These are phyloP conservation scores for Neonectria punicea DNA, from an alignment of 2,329 filamentous ascomycete species.

Conservation along the genomic window DNA sequence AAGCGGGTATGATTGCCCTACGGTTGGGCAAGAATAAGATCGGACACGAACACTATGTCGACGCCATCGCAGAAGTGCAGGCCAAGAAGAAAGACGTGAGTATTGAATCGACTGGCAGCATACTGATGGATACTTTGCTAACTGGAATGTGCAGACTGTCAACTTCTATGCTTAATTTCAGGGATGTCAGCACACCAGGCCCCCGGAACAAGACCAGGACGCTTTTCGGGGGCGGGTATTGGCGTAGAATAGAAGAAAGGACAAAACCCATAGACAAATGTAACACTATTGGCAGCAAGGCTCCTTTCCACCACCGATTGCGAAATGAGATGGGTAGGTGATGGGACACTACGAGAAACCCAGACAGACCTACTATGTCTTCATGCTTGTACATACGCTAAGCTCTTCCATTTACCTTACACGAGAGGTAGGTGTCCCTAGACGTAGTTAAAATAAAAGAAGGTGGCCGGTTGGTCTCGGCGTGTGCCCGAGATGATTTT, in stretches of 20 bases:
- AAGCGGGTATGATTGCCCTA: conserved; percentile 98
- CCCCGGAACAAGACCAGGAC: conserved; percentile 11
- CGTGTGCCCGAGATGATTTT: no score
- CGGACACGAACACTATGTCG: conserved; percentile 97
- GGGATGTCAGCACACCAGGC: conserved; percentile 1
- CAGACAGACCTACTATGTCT: no score
- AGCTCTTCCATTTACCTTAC: no score
- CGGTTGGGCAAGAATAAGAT: conserved; percentile 96
- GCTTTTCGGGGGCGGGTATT: conserved; percentile 20
- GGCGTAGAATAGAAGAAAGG: conserved; percentile 33
- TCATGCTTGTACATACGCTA: background rate
- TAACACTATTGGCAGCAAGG: conserved; percentile 38
- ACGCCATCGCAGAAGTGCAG: conserved; percentile 96
- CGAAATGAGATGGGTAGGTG: background rate
- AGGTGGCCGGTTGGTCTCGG: no score
- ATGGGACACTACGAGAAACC: background rate
- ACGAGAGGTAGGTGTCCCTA: no score
- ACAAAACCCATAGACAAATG: conserved; percentile 41
- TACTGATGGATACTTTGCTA: conserved; percentile 20
- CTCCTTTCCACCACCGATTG: conserved; percentile 1
- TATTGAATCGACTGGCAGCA: conserved; percentile 29
- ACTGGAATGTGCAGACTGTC: conserved; percentile 58
- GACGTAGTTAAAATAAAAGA: no score
- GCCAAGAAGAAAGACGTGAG: conserved; percentile 91
- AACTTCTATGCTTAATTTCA: conserved; percentile 62